Base-by-base conservation (phyloP, 1,139 yeast genomes). In the Yamadazyma buinensis region DNA sequence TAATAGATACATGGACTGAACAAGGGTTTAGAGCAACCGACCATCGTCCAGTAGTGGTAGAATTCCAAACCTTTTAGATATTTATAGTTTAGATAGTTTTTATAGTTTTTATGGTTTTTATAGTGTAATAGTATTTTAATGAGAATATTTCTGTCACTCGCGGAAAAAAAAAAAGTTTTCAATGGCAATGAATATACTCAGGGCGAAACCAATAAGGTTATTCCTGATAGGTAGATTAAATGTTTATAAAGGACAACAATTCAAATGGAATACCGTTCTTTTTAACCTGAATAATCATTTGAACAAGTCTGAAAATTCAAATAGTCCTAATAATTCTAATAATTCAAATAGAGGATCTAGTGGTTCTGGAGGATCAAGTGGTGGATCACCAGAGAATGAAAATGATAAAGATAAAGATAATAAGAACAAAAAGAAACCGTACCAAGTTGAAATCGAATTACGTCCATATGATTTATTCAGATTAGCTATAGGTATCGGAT, bases 11-110 rank as follows among this genome's bases (percentile, higher is more conserved):
- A 29, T 44, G 44, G 38, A 41, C 57, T 11, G 49, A 52, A 34
- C 42, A 48, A 15, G 54, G 49, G 2, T 48, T 43, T 15, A 59
- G 58, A 34, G 51, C 61, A 18, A 62, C 70, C 29, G 77, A 71
- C 45, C 76, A 70, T 40, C 51, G 75, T 35, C 72, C 75, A 0
- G 55, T 68, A 12, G 48, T 56, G 17, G 55, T 59, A 8, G 67
- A 61, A 32, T 44, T 50, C 15, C 11, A 13, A 10, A 28, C 25
- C 15, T 20, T 15, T 28, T 28, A 28, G n/a, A n/a, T n/a, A n/a
- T n/a, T n/a, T n/a, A n/a, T n/a, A 15, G 22, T n/a, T n/a, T n/a
- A n/a, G n/a, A n/a, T n/a, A n/a, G n/a, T n/a, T n/a, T n/a, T n/a
- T n/a, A n/a, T n/a, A n/a, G n/a, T n/a, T n/a, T n/a, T n/a, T n/a